A percentile compares a stretch with the other conserved stretches of the same genome.
These are phyloP conservation scores for Diplogelasinospora grovesii DNA, from an alignment of 495 filamentous ascomycete species.

Conservation along the genomic window DNA sequence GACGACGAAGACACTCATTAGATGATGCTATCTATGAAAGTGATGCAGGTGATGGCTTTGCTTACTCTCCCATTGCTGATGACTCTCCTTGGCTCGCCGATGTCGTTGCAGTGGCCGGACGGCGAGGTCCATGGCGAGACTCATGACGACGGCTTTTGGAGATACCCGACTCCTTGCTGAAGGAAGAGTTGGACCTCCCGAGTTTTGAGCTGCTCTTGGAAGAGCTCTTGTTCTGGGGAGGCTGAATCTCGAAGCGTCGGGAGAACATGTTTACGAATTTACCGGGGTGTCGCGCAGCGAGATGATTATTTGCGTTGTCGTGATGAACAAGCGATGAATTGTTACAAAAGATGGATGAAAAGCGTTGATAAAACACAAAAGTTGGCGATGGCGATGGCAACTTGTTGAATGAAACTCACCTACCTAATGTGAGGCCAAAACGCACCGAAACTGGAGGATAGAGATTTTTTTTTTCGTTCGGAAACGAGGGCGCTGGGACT, in stretches of 20 bases:
- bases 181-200: slow-evolving; percentile 38
- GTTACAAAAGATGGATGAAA: slow-evolving; percentile 5
- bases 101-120: slow-evolving; percentile 28
- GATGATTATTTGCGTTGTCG: slow-evolving; percentile 1
- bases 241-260: slow-evolving; percentile 32
- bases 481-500: slow-evolving; percentile 9
- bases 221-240: slow-evolving; percentile 33
- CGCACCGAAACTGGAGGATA: slow-evolving; percentile 8
- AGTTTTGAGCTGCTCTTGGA: slow-evolving; percentile 32
- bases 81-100: too few relatives aligned
- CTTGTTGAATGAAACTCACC: slow-evolving; percentile 13
- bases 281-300: too few relatives aligned
- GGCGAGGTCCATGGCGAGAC: slow-evolving; percentile 21
- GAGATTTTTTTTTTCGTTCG: slow-evolving; percentile 9
- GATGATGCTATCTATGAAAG: not conserved
- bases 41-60: slow-evolving; percentile 11
- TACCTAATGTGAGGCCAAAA: slow-evolving; percentile 15
- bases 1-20: slow-evolving; percentile 7
- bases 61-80: slow-evolving; percentile 21
- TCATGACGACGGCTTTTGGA: slow-evolving; percentile 41
- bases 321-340: not conserved
- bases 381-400: slow-evolving; percentile 11
- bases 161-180: slow-evolving; percentile 39
- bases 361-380: slow-evolving; percentile 11
- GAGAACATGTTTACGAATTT: slow-evolving; percentile 42